Evolutionary conservation across 2,329 filamentous ascomycete genomes (phyloP).

Genomic region (Colletotrichum camelliae): DNA sequence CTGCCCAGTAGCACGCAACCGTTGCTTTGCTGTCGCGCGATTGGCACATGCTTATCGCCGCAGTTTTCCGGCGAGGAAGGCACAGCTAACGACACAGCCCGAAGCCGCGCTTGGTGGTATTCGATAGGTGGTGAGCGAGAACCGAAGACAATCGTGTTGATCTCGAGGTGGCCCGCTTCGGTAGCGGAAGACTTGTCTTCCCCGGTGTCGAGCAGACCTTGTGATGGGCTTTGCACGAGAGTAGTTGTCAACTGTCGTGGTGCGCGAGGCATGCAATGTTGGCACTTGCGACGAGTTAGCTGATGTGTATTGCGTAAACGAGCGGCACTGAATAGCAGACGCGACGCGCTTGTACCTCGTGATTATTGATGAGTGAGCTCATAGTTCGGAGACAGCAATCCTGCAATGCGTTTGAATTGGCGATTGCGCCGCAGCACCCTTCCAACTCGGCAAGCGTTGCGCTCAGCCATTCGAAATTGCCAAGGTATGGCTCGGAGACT

Average conservation of each 20-base stretch:
- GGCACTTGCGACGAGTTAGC: not conserved
- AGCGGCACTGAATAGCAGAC: not conserved
- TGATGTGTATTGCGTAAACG: not conserved
- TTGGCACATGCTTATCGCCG: conserved; percentile 48
- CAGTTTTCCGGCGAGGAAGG: conserved; percentile 50
- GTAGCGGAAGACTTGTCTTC: conserved; percentile 45
- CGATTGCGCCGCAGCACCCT: not conserved
- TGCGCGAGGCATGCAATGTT: not conserved
- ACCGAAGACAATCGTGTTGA: conserved; percentile 55
- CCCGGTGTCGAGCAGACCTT: conserved; percentile 50
- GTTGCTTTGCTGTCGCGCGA: not conserved
- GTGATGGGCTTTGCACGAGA: conserved; percentile 28
- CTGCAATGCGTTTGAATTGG: not conserved
- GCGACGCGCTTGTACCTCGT: not conserved
- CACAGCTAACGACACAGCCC: conserved; percentile 47
- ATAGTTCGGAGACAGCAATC: not conserved
- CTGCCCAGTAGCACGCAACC: not conserved
- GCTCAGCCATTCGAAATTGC: not conserved
- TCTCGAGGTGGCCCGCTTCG: conserved; percentile 48
- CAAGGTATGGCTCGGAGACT: not conserved
- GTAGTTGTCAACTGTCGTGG: not conserved
- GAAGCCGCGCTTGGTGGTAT: conserved; percentile 31
- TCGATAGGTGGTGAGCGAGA: conserved; percentile 51
- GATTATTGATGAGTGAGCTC: not conserved
- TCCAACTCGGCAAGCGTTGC: not conserved